These are phyloP conservation scores for Oenanthe sinensis DNA, from an alignment of 129 eudicot genomes.

Conservation along the genomic window DNA sequence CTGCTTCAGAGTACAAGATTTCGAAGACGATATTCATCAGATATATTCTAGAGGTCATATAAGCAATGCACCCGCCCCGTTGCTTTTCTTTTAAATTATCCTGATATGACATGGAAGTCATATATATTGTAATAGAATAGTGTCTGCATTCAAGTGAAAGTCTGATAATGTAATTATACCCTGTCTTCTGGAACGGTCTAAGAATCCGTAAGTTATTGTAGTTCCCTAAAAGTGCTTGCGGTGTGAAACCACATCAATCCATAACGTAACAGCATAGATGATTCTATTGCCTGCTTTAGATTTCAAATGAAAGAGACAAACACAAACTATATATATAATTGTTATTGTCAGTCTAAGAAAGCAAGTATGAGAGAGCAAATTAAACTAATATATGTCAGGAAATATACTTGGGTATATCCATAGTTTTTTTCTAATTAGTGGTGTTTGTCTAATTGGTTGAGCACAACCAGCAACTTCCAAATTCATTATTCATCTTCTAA, in stretches of 20 bases:
- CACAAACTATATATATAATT: not conserved
- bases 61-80: too few species aligned
- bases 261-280: not conserved
- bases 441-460: not conserved
- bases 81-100: too few species aligned
- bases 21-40: too few species aligned
- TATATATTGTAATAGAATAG: too few species aligned
- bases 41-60: too few species aligned
- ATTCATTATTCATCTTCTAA: not conserved
- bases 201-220: not conserved
- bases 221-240: not conserved
- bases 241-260: not conserved
- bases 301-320: not conserved
- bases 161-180: not conserved
- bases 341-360: not conserved
- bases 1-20: too few species aligned
- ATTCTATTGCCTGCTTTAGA: not conserved
- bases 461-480: not conserved
- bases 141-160: not conserved
- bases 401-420: not conserved
- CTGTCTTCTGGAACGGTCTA: not conserved
- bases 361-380: not conserved
- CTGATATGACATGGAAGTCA: too few species aligned
- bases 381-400: not conserved
- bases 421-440: not conserved